Evolutionary conservation across 2,329 filamentous ascomycete genomes (phyloP).

Genomic region (Aureobasidium vineae): DNA sequence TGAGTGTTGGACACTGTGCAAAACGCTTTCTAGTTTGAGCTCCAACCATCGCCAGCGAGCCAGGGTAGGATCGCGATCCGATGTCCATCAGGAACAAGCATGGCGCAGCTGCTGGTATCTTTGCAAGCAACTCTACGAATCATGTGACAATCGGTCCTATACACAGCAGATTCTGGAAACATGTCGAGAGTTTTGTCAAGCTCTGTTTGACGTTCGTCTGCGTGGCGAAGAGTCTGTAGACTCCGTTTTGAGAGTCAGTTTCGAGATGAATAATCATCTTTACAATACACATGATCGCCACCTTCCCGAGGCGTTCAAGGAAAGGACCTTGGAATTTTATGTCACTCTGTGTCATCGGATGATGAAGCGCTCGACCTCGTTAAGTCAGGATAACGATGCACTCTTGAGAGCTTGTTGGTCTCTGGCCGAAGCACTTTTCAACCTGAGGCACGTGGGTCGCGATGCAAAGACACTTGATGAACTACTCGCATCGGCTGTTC

Average conservation of each 20-base stretch:
- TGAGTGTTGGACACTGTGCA: conserved; percentile 93
- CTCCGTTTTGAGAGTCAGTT: conserved; percentile 85
- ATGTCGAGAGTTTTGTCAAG: conserved; percentile 88
- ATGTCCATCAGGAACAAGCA: conserved; percentile 78
- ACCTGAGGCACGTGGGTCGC: conserved; percentile 74
- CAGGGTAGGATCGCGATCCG: conserved; percentile 70
- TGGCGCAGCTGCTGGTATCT: conserved; percentile 95
- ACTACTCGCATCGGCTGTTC: conserved; percentile 79
- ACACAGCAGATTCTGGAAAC: conserved; percentile 65
- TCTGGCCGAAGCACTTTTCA: conserved; percentile 90
- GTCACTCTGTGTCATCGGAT: conserved; percentile 88
- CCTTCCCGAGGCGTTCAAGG: conserved; percentile 80
- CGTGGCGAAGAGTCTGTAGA: conserved; percentile 76
- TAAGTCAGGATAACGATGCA: conserved; percentile 79
- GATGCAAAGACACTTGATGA: conserved; percentile 70
- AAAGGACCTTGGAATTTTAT: conserved; percentile 90
- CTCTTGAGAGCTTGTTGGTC: conserved; percentile 85
- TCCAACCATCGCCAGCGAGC: conserved; percentile 77
- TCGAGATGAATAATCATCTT: conserved; percentile 92
- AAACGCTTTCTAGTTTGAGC: conserved; percentile 81
- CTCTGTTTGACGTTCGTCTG: conserved; percentile 80
- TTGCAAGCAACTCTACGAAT: conserved; percentile 84
- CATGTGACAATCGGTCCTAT: conserved; percentile 53
- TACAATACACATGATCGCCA: conserved; percentile 87
- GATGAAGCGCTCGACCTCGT: conserved; percentile 86